Base-by-base conservation (phyloP, 202 grass and related monocot genomes). In the Bolboschoenoplectus hybrid region DNA sequence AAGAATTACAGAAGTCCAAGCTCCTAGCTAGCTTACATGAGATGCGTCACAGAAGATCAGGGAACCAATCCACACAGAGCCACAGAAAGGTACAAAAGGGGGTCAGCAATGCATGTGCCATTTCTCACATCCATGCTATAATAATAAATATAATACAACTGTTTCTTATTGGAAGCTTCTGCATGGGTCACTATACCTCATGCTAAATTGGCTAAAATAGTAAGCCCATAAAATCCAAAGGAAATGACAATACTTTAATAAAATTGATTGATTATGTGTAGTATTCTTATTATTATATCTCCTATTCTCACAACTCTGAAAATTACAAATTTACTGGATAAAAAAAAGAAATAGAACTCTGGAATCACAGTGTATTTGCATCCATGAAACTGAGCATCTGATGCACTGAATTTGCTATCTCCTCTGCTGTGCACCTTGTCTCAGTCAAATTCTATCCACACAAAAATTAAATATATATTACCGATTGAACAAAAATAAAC, bases 341-440 rank as follows among this genome's bases (percentile, higher is more conserved):
- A 53, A 76, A 53, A 5, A 36, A 9, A 53, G 2, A 7, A 71
- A 74, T 51, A 51, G 2, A 12, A 34, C 2, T 26, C 16, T 56
- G 47, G 17, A 40, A 68, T 80, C 62, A 86, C 67, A 84, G 41
- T 14, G 85, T 84, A 71, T 82, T 94, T 52, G 94, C 86, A 72
- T 96, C 97, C 45, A 96, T 94, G 90, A 94, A 99, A 84, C 81
- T 92, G 58, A 99, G 89, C 85, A 99, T 99, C 86, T 94, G 92
- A 67, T 94, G 93, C 67, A 99, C 93, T 6, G 97, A 94, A 74
- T 85, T 91, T 71, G 91, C 97, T 52, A 96, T 97, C 86, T 99
- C 97, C 81, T 97, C 93, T 3, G 93, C 97, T 12, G 93, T 90
- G 89, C 88, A 99, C 67, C 85, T 91, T 36, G 87, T 84, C 51